These are phyloP conservation scores for Pythium catenulatum DNA, from an alignment of 352 stramenopile genomes.

Conservation along the genomic window DNA sequence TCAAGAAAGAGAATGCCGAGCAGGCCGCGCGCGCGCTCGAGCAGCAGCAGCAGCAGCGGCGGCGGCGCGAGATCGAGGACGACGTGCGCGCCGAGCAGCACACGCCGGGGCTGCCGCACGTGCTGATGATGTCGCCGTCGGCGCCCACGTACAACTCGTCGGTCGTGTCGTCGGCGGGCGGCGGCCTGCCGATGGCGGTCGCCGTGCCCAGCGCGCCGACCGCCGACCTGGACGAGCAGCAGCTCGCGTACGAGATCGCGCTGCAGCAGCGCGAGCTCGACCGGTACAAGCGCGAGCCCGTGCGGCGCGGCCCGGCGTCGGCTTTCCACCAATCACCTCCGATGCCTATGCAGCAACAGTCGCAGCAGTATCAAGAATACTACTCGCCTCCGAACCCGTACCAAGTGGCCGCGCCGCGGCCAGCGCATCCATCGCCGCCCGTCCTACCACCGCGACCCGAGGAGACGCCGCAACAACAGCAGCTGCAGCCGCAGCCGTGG, in stretches of 20 bases:
- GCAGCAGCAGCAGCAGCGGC: too few species aligned
- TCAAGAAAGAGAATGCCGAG: slow-evolving; percentile 27
- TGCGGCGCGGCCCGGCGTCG: background rate
- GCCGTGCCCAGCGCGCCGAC: slow-evolving; percentile 21
- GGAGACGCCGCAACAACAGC: background rate
- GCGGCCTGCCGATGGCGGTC: background rate
- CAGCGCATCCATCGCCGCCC: background rate
- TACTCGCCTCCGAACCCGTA: background rate
- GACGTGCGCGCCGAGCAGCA: slow-evolving; percentile 16
- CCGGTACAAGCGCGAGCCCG: background rate
- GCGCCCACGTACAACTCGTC: slow-evolving; percentile 41
- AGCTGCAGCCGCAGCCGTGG: slow-evolving; percentile 10
- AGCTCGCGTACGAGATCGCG: slow-evolving; percentile 5
- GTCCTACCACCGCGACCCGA: background rate
- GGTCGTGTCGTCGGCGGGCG: background rate
- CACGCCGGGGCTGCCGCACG: slow-evolving; percentile 2
- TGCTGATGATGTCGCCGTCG: slow-evolving; percentile 8
- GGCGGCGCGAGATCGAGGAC: too few species aligned
- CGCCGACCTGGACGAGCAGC: slow-evolving; percentile 12
- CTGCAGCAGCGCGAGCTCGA: slow-evolving; percentile 22
- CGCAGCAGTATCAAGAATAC: background rate
- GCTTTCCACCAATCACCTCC: too few species aligned
- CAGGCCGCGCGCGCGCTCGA: background rate
- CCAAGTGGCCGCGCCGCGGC: background rate
- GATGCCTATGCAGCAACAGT: background rate